phyloP scores from a whole-genome alignment of 225 moss, liverwort and hornwort species.

The Pseudisothecium myosuroides region DNA sequence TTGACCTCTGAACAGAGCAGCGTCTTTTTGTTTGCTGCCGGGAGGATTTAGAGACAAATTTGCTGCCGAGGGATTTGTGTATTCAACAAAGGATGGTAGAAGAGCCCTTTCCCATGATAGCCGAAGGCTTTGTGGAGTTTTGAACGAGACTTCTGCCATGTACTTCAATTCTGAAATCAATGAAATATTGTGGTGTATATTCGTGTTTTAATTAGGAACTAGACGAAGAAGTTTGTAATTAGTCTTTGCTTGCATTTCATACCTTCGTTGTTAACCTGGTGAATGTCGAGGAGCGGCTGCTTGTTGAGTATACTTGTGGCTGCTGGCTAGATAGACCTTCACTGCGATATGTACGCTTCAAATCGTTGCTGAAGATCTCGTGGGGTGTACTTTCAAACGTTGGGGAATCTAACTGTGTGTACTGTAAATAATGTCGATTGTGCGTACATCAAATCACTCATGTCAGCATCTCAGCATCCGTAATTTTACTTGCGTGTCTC shows the following conservation, averaged over 20 bases:
- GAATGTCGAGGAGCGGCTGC: not conserved
- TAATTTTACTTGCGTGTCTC: not conserved
- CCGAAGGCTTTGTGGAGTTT: constrained; percentile 21
- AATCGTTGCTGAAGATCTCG: not conserved
- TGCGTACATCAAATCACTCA: not conserved
- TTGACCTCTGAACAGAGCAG: not conserved
- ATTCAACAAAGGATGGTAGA: not conserved
- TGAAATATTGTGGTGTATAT: not conserved
- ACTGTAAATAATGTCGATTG: not conserved
- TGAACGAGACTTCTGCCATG: not conserved
- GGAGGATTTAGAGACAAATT: not conserved
- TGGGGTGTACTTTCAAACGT: not conserved
- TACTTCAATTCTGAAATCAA: not conserved
- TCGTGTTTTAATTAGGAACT: not conserved
- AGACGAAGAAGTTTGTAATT: not conserved
- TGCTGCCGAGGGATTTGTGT: not conserved
- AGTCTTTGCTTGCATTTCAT: not conserved
- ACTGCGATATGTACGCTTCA: not conserved
- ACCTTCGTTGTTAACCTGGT: not conserved
- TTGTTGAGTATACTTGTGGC: not conserved
- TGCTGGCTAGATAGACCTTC: not conserved
- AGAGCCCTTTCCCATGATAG: not conserved
- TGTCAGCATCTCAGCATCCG: not conserved
- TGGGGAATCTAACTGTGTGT: not conserved
- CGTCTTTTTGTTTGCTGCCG: not conserved